Conservation (phyloP, 2,329 filamentous ascomycete genomes). For the Tolypocladium cylindrosporum region DNA sequence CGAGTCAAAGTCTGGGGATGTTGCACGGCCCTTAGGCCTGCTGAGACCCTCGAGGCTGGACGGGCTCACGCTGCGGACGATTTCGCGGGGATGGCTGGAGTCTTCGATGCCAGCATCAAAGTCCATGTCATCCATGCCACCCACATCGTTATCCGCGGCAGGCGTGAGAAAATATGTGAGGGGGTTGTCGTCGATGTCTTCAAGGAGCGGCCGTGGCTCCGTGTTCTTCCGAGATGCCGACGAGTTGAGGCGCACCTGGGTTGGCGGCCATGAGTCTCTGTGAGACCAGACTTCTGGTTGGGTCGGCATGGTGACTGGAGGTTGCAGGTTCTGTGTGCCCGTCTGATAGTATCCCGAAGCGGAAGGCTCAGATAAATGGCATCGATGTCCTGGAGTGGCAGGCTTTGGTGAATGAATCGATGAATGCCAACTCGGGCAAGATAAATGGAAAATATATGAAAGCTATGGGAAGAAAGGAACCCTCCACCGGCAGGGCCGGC, state of each 20-base stretch:
- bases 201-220: slow-evolving; percentile 31
- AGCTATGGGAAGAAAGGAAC: neutral
- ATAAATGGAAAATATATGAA: neutral
- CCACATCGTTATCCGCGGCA: slow-evolving; percentile 29
- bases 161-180: slow-evolving; percentile 48
- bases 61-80: slow-evolving; percentile 45
- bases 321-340: neutral
- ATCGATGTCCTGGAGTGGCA: neutral
- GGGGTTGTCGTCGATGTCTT: slow-evolving; percentile 42
- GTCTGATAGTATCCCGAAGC: neutral
- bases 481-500: slow-evolving; percentile 3
- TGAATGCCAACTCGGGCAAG: neutral
- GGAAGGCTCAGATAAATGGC: neutral
- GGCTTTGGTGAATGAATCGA: neutral
- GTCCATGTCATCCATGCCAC: slow-evolving; percentile 32
- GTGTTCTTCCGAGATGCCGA: slow-evolving; percentile 19
- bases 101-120: slow-evolving; percentile 50
- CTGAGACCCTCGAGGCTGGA: slow-evolving; percentile 43
- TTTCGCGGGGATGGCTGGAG: slow-evolving; percentile 29
- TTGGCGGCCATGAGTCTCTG: slow-evolving; percentile 42
- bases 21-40: slow-evolving; percentile 25
- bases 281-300: slow-evolving; percentile 20
- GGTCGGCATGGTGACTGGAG: slow-evolving; percentile 23
- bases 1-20: slow-evolving; percentile 26
- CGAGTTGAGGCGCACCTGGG: slow-evolving; percentile 36